Evolutionary conservation across 495 filamentous ascomycete genomes (phyloP).

Genomic region (Hypoxylon trugodes): DNA sequence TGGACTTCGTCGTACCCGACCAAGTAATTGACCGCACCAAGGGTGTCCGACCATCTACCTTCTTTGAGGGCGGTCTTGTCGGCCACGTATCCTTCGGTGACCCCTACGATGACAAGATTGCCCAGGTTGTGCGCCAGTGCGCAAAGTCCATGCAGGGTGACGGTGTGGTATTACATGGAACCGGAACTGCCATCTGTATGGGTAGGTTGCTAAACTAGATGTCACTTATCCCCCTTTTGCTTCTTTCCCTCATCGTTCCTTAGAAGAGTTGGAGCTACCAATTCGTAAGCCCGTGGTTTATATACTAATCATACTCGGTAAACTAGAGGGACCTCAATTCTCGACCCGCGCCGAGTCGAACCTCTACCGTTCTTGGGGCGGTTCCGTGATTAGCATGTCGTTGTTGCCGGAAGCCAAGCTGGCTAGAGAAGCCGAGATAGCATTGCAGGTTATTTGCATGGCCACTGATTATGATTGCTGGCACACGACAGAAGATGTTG

Average conservation of each 20-base stretch:
- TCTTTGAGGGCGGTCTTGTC: conserved; percentile 93
- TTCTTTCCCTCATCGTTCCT: not conserved
- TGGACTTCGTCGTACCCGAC: conserved; percentile 95
- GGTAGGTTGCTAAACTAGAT: conserved; percentile 60
- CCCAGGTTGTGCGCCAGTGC: conserved; percentile 73
- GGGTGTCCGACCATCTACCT: conserved; percentile 90
- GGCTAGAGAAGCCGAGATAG: conserved; percentile 93
- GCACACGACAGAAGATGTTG: conserved; percentile 79
- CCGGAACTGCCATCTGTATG: conserved; percentile 89
- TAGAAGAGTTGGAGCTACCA: no score
- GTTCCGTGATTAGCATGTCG: conserved; percentile 96
- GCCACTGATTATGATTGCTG: conserved; percentile 99
- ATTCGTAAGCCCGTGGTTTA: no score
- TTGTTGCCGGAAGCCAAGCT: conserved; percentile 96
- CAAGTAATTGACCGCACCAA: conserved; percentile 99
- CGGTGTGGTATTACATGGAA: conserved; percentile 77
- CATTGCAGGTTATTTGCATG: conserved; percentile 99
- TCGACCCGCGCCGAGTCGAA: conserved; percentile 95
- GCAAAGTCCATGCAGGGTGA: conserved; percentile 81
- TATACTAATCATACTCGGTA: conserved; percentile 2
- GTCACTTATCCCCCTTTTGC: no score
- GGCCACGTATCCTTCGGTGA: conserved; percentile 96
- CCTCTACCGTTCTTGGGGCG: conserved; percentile 92
- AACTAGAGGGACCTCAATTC: conserved; percentile 91
- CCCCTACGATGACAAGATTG: conserved; percentile 85